Evolutionary conservation across 768 basidiomycete species (phyloP), one percentile per base, ranked within the genome.

Genomic region (Leccinum sublutescens): DNA sequence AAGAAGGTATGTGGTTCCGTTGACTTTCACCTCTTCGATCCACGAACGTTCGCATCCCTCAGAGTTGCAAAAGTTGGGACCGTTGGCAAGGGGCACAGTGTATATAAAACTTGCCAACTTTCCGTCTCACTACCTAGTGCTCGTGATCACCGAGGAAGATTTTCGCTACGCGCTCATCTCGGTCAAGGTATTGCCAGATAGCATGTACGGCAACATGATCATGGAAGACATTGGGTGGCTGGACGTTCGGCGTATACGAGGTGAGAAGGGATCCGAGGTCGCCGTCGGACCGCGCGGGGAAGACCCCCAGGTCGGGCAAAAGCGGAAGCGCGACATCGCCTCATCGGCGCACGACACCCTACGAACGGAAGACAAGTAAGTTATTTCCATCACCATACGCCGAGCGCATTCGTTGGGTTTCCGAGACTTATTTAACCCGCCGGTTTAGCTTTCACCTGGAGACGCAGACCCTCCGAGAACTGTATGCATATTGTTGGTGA

Each of bases 401-500:
- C 17, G 38, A 40, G 8, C 15, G 0, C 14, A 14, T 21, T 21
- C 9, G 0, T 45, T 48, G 47, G 29, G 25, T 17, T 49, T 49
- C 2, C 6, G 8, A 29, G 17, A 50, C 59, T 62, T 15, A 55
- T 53, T 25, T 10, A 8, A 4, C 6, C 1, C 21, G 9, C n/a
- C 15, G 40, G 9, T 43, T 43, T 50, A 75, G 76, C 49, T 93
- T 92, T 70, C 78, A 85, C 60, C 72, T 96, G 23, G 86, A 89
- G 54, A 87, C 87, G 0, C 85, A 85, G 64, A 82, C 87, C 6
- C 73, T 94, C 17, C 80, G 88, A 58, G 89, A 93, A 66, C 74
- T 95, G 10, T 94, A 93, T 68, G 87, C 86, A 34, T 95, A 93
- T 71, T 95, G 91, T 76, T 91, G 92, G 93, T 93, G 62, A 64